Evolutionary conservation across 208 protist species (phyloP).

Genomic region (Phytomonas sp.): DNA sequence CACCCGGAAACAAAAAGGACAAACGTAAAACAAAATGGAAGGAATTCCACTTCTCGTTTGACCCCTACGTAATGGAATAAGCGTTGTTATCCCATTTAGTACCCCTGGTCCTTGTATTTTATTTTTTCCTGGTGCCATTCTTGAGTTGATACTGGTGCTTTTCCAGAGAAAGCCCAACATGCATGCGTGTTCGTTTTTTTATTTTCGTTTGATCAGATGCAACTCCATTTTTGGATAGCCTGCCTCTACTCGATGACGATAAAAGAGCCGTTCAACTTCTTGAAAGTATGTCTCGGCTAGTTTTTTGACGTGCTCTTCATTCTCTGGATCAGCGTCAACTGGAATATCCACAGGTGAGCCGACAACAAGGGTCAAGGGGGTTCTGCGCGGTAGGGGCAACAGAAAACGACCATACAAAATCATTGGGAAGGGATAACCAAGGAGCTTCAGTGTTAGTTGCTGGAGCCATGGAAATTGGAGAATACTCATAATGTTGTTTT

Average conservation of each 20-base stretch:
- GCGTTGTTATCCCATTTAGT: not conserved
- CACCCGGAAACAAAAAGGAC: not conserved
- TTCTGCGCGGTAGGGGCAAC: constrained; percentile 54
- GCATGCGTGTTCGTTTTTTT: not conserved
- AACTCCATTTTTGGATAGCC: constrained; percentile 74
- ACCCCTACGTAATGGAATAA: not conserved
- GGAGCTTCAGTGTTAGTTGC: constrained; percentile 32
- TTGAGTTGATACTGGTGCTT: not conserved
- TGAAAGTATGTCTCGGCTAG: constrained; percentile 54
- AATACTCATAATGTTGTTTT: constrained; percentile 67
- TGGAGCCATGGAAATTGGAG: constrained; percentile 61
- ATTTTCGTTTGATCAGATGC: not conserved
- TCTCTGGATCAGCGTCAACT: constrained; percentile 35
- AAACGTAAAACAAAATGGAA: not conserved
- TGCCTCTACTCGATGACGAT: constrained; percentile 49
- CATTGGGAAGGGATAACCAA: constrained; percentile 81
- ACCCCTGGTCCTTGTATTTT: not conserved
- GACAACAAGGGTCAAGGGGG: constrained; percentile 61
- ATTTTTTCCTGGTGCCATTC: not conserved
- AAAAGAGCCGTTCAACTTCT: constrained; percentile 54
- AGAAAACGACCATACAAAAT: constrained; percentile 62
- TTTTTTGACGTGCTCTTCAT: constrained; percentile 41
- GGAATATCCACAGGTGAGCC: constrained; percentile 53
- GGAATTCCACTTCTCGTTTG: not conserved
- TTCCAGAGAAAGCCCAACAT: not conserved